These are phyloP conservation scores for Irpex sp. DNA, from an alignment of 1,284 basidiomycete species.

Conservation along the genomic window DNA sequence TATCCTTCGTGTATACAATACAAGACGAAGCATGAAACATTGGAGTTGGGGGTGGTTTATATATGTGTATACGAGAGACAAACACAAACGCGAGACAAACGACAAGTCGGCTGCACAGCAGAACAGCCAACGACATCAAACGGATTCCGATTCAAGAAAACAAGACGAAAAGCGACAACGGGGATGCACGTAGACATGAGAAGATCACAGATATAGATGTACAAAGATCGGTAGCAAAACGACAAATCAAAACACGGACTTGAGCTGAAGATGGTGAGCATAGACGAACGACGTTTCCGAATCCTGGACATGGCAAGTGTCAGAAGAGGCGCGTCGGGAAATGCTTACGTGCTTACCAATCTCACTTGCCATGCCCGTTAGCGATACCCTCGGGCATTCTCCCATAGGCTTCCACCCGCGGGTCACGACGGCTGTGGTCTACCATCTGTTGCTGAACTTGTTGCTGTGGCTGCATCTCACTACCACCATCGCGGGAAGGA, in stretches of 20 bases:
- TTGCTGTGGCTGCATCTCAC: background rate
- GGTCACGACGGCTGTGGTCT: conserved; percentile 8
- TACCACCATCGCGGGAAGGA: conserved; percentile 4
- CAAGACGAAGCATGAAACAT: background rate
- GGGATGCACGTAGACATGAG: background rate
- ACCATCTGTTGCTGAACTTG: conserved; percentile 3
- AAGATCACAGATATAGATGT: background rate
- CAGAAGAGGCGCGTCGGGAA: background rate
- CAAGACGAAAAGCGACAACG: background rate
- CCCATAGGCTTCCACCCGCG: conserved; percentile 6
- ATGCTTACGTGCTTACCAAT: background rate
- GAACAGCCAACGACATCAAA: background rate
- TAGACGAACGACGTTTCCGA: background rate
- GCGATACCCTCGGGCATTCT: conserved; percentile 6
- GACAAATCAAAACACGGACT: conserved; percentile 1
- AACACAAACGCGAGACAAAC: no score
- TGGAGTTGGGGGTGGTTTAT: no score
- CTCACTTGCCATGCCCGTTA: conserved; percentile 4
- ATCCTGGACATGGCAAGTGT: background rate
- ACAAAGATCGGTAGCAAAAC: background rate
- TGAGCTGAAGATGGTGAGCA: background rate
- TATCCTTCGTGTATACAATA: background rate
- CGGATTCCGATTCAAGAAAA: background rate
- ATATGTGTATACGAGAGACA: no score
- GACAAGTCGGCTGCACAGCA: no score